Conservation (phyloP, 1,139 yeast genomes). For the Pichia sp. region DNA sequence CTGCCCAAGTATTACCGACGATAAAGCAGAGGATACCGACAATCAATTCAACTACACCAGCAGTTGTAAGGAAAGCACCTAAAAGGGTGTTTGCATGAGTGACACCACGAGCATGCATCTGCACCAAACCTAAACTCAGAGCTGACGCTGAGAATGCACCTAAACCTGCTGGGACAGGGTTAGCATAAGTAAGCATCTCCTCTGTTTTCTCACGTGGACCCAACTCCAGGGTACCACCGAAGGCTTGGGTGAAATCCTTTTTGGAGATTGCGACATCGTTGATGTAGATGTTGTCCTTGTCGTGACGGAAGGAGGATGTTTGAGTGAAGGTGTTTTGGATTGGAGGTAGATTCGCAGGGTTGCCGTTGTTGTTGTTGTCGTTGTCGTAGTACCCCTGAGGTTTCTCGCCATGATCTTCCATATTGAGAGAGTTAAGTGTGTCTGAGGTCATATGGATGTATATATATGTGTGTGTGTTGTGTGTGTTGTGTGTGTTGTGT, state of each 20-base stretch:
- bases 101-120: constrained; percentile 33
- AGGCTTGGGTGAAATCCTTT: constrained; percentile 28
- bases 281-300: constrained; percentile 27
- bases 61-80: constrained; percentile 39
- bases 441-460: not conserved
- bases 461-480: not conserved
- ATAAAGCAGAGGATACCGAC: constrained; percentile 39
- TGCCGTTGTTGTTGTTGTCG: not conserved
- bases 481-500: no score
- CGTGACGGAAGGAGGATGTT: constrained; percentile 16
- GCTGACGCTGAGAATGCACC: constrained; percentile 29
- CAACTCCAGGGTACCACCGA: constrained; percentile 29
- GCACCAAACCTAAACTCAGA: constrained; percentile 28
- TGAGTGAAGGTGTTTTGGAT: constrained; percentile 10
- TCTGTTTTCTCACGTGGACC: constrained; percentile 25
- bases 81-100: constrained; percentile 32
- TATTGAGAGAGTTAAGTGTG: not conserved
- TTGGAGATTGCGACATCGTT: constrained; percentile 28
- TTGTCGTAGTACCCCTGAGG: not conserved
- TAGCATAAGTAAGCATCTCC: constrained; percentile 25
- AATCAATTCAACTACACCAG: constrained; percentile 41
- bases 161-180: constrained; percentile 32
- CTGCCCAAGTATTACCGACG: constrained; percentile 40
- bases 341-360: constrained; percentile 8
- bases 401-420: not conserved